phyloP scores from a whole-genome alignment of 139 green algal species.

The Chlorella sp. region DNA sequence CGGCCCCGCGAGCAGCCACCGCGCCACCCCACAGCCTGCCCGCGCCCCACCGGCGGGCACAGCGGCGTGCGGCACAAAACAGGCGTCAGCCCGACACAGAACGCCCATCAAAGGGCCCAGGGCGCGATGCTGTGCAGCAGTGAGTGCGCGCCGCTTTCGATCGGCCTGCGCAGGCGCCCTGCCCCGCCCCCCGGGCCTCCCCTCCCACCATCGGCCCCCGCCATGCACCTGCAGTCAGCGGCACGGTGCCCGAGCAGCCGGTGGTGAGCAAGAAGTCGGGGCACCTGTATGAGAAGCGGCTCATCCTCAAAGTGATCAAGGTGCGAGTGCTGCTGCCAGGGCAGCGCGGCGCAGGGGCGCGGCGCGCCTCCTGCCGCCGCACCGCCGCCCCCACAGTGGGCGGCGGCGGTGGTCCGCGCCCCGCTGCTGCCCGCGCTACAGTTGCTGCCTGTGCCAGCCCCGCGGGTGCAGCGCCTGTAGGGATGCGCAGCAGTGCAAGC shows the following conservation, averaged over 20 bases:
- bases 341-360: no score
- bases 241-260: slow-evolving; percentile 87
- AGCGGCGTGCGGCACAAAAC: no score
- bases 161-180: neutral
- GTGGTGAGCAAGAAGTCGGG: slow-evolving; percentile 89
- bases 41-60: no score
- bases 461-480: no score
- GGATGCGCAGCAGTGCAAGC: no score
- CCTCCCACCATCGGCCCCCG: neutral
- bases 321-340: neutral
- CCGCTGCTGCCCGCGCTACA: neutral
- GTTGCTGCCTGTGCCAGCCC: no score
- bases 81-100: no score
- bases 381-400: no score
- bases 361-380: no score
- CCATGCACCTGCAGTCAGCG: slow-evolving; percentile 71
- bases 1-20: no score
- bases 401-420: no score
- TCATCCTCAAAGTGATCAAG: slow-evolving; percentile 86
- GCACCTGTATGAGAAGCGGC: slow-evolving; percentile 87
- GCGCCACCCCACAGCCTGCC: no score
- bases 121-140: slow-evolving; percentile 48
- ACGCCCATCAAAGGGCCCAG: neutral
- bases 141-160: slow-evolving; percentile 16
- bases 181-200: neutral